phyloP scores from a whole-genome alignment of 768 basidiomycete species.

The Trametes gibbosa region DNA sequence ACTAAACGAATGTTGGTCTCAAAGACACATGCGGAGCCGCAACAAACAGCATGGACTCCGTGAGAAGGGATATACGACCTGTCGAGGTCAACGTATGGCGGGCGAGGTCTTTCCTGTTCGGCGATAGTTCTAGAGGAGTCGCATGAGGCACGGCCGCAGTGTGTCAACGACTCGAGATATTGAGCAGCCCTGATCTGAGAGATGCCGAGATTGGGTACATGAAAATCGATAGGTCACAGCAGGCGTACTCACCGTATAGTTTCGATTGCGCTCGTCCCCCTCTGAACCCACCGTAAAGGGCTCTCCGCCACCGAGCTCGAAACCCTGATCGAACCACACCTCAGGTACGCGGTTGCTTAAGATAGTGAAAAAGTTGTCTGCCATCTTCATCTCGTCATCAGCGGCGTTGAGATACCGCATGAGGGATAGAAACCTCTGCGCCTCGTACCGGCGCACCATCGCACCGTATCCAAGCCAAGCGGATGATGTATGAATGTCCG shows the following conservation, averaged over 20 bases:
- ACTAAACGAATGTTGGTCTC: conserved; percentile 51
- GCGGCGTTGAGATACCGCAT: conserved; percentile 43
- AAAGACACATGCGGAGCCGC: conserved; percentile 41
- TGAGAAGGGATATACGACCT: background rate
- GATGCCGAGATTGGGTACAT: background rate
- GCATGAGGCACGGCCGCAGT: conserved; percentile 19
- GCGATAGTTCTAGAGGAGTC: conserved; percentile 5
- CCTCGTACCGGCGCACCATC: conserved; percentile 44
- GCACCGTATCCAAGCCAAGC: conserved; percentile 69
- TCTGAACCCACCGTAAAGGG: conserved; percentile 61
- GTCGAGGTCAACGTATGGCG: conserved; percentile 19
- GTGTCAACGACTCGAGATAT: conserved; percentile 28
- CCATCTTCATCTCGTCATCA: conserved; percentile 56
- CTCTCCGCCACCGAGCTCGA: conserved; percentile 55
- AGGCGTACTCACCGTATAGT: conserved; percentile 50
- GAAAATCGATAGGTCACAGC: background rate
- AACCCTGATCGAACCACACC: conserved; percentile 63
- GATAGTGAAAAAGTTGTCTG: conserved; percentile 68
- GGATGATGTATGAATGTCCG: conserved; percentile 49
- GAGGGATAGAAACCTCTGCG: conserved; percentile 47
- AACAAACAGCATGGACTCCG: conserved; percentile 21
- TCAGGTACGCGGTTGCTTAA: conserved; percentile 55
- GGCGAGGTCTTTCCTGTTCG: conserved; percentile 3
- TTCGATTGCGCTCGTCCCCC: conserved; percentile 55
- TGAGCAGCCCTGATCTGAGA: conserved; percentile 44